phyloP scores from a whole-genome alignment of 2,329 filamentous ascomycete species.

The Raffaelea albimanens region DNA sequence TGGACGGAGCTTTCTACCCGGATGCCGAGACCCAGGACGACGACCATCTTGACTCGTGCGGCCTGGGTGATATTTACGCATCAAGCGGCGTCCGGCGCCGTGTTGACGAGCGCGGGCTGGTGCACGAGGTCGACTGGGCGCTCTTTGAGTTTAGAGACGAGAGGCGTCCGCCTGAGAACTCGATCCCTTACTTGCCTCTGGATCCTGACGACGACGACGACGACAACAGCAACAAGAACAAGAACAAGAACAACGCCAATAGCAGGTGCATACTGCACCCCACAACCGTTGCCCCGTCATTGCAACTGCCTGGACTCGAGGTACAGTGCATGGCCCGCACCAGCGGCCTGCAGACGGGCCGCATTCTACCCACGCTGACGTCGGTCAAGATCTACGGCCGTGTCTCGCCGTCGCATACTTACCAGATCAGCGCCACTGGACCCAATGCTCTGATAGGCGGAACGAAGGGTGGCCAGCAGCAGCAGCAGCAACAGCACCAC shows the following conservation, averaged over 20 bases:
- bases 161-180: conserved; percentile 62
- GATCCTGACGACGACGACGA: background rate
- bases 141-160: conserved; percentile 70
- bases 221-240: background rate
- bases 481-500: background rate
- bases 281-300: conserved; percentile 47
- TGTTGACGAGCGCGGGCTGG: conserved; percentile 55
- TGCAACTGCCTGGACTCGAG: conserved; percentile 59
- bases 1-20: conserved; percentile 74
- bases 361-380: conserved; percentile 67
- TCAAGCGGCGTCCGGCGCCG: conserved; percentile 81
- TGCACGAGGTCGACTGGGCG: conserved; percentile 95
- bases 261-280: conserved; percentile 33
- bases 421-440: conserved; percentile 33
- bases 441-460: background rate
- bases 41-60: conserved; percentile 74
- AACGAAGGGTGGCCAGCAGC: background rate
- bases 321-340: conserved; percentile 88
- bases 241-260: background rate
- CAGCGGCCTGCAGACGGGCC: conserved; percentile 69
- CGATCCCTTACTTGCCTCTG: conserved; percentile 40
- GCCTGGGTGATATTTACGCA: conserved; percentile 76
- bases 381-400: conserved; percentile 84
- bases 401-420: conserved; percentile 65
- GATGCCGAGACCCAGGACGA: conserved; percentile 60